A percentile compares a stretch with the other conserved stretches of the same genome.
Conservation (phyloP, 2,329 filamentous ascomycete species). For the Neofusicoccum sp. region DNA sequence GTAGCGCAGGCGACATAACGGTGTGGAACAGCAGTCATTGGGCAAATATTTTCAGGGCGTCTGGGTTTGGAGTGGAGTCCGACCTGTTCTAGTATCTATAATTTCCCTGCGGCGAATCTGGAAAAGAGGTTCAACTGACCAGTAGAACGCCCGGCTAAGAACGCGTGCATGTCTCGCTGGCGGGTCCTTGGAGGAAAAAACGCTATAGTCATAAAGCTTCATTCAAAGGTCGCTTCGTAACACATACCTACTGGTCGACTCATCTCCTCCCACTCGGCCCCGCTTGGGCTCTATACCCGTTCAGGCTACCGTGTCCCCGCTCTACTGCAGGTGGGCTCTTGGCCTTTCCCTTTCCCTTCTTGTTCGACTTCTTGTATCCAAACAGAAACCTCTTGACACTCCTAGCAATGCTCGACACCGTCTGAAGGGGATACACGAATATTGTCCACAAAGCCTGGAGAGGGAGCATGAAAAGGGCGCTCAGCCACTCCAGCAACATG, state of each 20-base stretch:
- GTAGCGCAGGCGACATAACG: too few species aligned
- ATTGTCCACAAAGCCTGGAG: slow-evolving; percentile 30
- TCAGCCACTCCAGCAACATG: slow-evolving; percentile 30
- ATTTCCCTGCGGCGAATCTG: too few species aligned
- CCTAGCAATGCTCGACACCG: neutral
- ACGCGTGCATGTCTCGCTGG: too few species aligned
- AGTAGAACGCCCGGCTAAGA: too few species aligned
- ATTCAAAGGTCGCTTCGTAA: neutral
- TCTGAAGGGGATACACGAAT: slow-evolving; percentile 32
- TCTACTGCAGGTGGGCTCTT: neutral
- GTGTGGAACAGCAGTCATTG: too few species aligned
- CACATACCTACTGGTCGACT: neutral
- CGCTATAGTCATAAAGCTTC: neutral
- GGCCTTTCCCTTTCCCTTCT: slow-evolving; percentile 12
- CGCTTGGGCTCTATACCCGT: slow-evolving; percentile 13
- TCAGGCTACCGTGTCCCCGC: slow-evolving; percentile 10
- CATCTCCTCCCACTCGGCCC: slow-evolving; percentile 2
- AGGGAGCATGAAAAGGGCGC: slow-evolving; percentile 23
- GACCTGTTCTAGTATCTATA: too few species aligned
- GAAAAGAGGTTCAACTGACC: too few species aligned
- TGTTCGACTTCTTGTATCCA: slow-evolving; percentile 7
- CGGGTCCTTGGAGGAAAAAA: too few species aligned
- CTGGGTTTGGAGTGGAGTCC: too few species aligned
- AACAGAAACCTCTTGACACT: slow-evolving; percentile 15
- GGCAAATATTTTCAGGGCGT: too few species aligned